phyloP scores from a whole-genome alignment of 768 basidiomycete species.

The Termitomyces sp. region DNA sequence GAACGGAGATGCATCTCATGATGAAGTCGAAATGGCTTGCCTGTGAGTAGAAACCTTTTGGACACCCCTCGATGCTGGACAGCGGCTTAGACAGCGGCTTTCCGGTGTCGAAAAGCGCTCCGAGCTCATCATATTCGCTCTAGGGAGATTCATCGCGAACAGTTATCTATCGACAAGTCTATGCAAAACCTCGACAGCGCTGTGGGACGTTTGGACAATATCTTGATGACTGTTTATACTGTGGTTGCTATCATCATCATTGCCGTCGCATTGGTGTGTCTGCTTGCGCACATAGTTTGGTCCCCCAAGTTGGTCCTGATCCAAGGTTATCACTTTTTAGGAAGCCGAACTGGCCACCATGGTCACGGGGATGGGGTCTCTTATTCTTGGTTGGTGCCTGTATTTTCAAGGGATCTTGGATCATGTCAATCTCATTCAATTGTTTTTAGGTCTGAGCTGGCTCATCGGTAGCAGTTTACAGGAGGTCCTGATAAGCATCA shows the following conservation, averaged over 20 bases:
- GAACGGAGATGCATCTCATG: slow-evolving; percentile 68
- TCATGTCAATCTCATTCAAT: not conserved
- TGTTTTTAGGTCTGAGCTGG: slow-evolving; percentile 66
- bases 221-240: slow-evolving; percentile 76
- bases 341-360: slow-evolving; percentile 71
- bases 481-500: slow-evolving; percentile 80
- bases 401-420: not conserved
- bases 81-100: not conserved
- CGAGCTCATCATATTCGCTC: slow-evolving; percentile 7
- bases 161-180: slow-evolving; percentile 75
- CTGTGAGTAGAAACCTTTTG: slow-evolving; percentile 35
- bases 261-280: slow-evolving; percentile 69
- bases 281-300: not conserved
- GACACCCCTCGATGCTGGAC: slow-evolving; percentile 3
- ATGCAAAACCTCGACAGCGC: slow-evolving; percentile 91
- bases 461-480: slow-evolving; percentile 78
- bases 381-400: slow-evolving; percentile 38
- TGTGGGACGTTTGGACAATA: slow-evolving; percentile 80
- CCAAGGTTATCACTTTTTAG: slow-evolving; percentile 25
- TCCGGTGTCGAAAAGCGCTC: not conserved
- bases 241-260: slow-evolving; percentile 73
- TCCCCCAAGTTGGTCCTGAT: not conserved
- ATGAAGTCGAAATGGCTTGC: slow-evolving; percentile 74
- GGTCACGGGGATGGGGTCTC: slow-evolving; percentile 69
- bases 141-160: slow-evolving; percentile 82